phyloP scores from a whole-genome alignment of 768 basidiomycete species.

The Baorangia bicolor region DNA sequence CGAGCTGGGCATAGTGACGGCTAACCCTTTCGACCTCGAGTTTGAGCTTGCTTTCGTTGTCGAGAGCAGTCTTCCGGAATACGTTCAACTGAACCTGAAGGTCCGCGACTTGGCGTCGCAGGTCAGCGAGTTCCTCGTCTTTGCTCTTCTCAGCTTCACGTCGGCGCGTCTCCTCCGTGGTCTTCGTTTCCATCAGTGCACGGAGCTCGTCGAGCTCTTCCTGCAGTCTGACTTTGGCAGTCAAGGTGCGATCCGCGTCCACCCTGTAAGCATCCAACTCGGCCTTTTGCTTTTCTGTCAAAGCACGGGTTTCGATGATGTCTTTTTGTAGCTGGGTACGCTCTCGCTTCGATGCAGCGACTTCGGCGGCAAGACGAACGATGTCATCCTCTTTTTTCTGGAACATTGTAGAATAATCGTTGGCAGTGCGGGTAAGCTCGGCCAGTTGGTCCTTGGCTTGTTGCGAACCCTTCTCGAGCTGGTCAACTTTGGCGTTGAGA shows the following conservation, averaged over 20 bases:
- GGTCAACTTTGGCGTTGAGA: constrained; percentile 55
- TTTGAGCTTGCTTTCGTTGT: constrained; percentile 70
- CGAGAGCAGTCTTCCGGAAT: constrained; percentile 57
- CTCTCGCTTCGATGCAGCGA: constrained; percentile 54
- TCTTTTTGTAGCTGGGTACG: constrained; percentile 55
- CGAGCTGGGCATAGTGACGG: constrained; percentile 59
- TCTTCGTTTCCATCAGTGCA: constrained; percentile 78
- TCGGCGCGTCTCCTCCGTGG: constrained; percentile 80
- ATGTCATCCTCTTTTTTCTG: constrained; percentile 76
- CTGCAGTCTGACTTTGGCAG: constrained; percentile 61
- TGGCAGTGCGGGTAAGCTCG: constrained; percentile 73
- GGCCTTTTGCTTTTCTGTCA: constrained; percentile 61
- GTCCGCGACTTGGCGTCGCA: constrained; percentile 61
- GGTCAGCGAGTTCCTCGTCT: constrained; percentile 74
- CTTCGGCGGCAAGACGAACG: constrained; percentile 49
- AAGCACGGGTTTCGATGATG: constrained; percentile 65
- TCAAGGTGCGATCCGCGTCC: constrained; percentile 46
- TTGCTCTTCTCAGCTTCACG: constrained; percentile 84
- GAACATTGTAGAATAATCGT: constrained; percentile 73
- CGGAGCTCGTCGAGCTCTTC: constrained; percentile 86
- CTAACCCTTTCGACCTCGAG: constrained; percentile 67
- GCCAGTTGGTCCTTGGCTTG: constrained; percentile 74
- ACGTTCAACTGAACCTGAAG: constrained; percentile 69
- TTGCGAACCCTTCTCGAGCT: constrained; percentile 65
- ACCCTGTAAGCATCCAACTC: constrained; percentile 61